These are phyloP conservation scores for Melampsora larici-populina DNA, from an alignment of 1,284 basidiomycete genomes.

Conservation along the genomic window DNA sequence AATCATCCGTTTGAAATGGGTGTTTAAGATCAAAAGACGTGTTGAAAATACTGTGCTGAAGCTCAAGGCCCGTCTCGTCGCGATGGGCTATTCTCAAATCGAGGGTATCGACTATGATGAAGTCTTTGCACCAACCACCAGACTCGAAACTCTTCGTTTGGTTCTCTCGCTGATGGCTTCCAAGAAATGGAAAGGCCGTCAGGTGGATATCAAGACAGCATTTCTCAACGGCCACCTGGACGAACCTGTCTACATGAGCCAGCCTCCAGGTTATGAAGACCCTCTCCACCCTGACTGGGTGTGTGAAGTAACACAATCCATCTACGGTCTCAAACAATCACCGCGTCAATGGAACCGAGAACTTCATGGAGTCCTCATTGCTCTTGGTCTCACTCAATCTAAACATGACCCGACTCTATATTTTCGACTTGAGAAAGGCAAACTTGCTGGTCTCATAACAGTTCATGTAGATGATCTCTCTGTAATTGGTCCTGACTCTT, in stretches of 20 bases:
- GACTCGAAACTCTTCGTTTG: too few relatives aligned
- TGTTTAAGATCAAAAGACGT: conserved; percentile 16
- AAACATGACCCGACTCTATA: conserved; percentile 25
- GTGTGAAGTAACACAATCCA: too few relatives aligned
- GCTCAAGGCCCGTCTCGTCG: too few relatives aligned
- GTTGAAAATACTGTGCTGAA: background rate
- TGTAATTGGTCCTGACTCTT: background rate
- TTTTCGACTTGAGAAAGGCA: background rate
- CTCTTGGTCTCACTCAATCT: too few relatives aligned
- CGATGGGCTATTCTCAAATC: too few relatives aligned
- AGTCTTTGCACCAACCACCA: too few relatives aligned
- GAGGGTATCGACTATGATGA: too few relatives aligned
- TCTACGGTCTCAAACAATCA: conserved; percentile 42
- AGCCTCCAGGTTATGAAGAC: conserved; percentile 16
- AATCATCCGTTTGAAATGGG: conserved; percentile 18
- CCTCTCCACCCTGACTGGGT: conserved; percentile 23
- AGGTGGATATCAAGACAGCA: conserved; percentile 20
- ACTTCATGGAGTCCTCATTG: too few relatives aligned
- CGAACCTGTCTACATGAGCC: conserved; percentile 39
- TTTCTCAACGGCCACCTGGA: conserved; percentile 32
- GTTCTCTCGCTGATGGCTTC: conserved; percentile 14
- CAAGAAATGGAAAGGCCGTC: conserved; percentile 14
- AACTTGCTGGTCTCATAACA: background rate
- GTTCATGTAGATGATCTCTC: conserved; percentile 2
- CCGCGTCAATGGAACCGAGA: too few relatives aligned